Base-by-base conservation (phyloP, 2,329 filamentous ascomycete species). In the Sarocladium brachiariae region DNA sequence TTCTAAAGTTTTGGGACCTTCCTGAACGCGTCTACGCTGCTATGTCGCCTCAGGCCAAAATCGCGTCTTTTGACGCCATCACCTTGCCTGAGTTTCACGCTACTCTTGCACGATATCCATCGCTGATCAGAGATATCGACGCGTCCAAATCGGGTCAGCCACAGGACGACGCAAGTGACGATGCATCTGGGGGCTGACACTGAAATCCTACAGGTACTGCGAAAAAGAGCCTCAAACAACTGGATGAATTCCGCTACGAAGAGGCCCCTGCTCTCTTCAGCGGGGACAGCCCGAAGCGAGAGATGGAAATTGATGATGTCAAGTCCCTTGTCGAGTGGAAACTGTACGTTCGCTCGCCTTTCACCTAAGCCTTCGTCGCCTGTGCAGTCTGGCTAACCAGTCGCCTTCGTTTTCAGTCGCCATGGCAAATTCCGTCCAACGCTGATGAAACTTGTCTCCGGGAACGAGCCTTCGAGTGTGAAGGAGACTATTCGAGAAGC, bases 301-400 rank as follows among this genome's bases (percentile, higher is more conserved):
- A 63, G 10, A 77, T 88, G 68, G 67, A 62, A 2, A 75, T 81
- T 43, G 69, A 74, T 1, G 77, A 87, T 58, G 70, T 87, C 30
- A 74, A 79, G 57, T 69, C 59, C 18, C 70, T 89, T 3, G 77
- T 87, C 9, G 76, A 84, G 43, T 89, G 85, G 84, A 89, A 89
- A 63, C 70, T 89, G 80, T 86, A 68, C 62, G 80, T 67, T 41
- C 6, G 7, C 27, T 30, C 13, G 27, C 7, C 27, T 30, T 30
- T 30, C 21, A 24, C 30, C 19, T 39, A 30, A 30, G 16, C 24
- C 13, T 37, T 13, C 16, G 16, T 11, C 16, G 21, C 8, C 10
- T 8, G 24, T 41, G 16, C 16, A 8, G 35, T 39, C 13, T 39
- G 16, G 24, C 16, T 13, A 38, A 13, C 21, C 14, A 19, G 31